Evolutionary conservation across 768 basidiomycete species (phyloP).

Genomic region (Amanita exitialis): DNA sequence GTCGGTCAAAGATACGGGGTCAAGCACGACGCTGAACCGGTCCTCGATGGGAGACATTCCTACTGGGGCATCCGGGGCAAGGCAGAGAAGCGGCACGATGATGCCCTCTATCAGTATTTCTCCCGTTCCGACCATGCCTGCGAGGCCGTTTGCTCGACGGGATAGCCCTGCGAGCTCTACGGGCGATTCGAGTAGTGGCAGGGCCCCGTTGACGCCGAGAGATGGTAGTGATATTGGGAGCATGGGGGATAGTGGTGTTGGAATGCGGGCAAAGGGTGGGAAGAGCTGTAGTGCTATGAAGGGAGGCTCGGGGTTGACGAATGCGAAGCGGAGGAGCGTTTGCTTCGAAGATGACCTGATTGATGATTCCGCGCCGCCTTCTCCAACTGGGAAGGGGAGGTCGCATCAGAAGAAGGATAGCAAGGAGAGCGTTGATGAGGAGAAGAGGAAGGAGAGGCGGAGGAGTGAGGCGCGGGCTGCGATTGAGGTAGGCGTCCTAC

Average conservation of each 20-base stretch:
- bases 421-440: conserved; percentile 24
- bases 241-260: conserved; percentile 11
- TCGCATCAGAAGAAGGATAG: conserved; percentile 26
- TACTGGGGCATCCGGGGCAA: conserved; percentile 6
- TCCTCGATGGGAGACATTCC: conserved; percentile 11
- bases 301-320: conserved; percentile 18
- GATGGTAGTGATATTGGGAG: conserved; percentile 62
- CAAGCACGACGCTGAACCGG: conserved; percentile 7
- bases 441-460: conserved; percentile 60
- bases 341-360: conserved; percentile 51
- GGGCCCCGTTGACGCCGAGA: conserved; percentile 64
- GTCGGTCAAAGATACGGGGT: not conserved
- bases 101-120: conserved; percentile 20
- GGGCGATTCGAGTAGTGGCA: conserved; percentile 74
- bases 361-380: conserved; percentile 3
- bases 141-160: conserved; percentile 50
- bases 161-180: conserved; percentile 80
- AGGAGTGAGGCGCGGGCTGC: conserved; percentile 80
- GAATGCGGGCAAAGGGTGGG: conserved; percentile 11
- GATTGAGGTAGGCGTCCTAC: conserved; percentile 57
- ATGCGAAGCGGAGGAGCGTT: conserved; percentile 52
- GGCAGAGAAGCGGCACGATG: conserved; percentile 33
- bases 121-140: conserved; percentile 17
- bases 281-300: conserved; percentile 21
- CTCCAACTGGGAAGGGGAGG: not conserved